Evolutionary conservation across 768 basidiomycete genomes (phyloP), one percentile per base, ranked within the genome.

Genomic region (Pulveroboletus sp.): DNA sequence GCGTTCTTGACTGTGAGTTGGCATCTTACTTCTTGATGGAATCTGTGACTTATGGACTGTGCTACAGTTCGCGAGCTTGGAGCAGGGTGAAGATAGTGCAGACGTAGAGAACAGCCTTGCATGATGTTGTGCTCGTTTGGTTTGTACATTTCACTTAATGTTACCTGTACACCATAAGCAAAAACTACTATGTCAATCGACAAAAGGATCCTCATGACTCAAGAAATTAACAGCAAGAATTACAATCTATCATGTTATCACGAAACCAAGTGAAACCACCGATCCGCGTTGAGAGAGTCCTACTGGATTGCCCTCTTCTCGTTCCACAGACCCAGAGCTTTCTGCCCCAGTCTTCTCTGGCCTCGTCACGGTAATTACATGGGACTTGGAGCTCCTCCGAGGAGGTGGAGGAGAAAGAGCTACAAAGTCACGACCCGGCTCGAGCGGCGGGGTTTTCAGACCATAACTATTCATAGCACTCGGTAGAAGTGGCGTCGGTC

Each of bases 91-190:
- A 43, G 93, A 95, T 62, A 90, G 88, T 48, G 93, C 93, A 24
- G 93, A 97, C 67, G 90, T 96, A 8, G 93, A 97, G 73, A 93
- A 97, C 67, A 88, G 84, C 68, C 89, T 97, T 70, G 87, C 87
- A 54, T 96, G 76, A 79, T 66, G 54, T 52, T 51, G 38, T 46
- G 56, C 39, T 52, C 38, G 18, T 39, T 21, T 21, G 21, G 32
- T 53, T 38, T 44, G 30, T 33, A 24, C 33, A 24, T 39, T 7
- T 28, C 46, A 24, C 31, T n/a, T n/a, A 47, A 60, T 56, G 6
- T 26, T 32, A 50, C 43, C 5, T 42, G 33, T 33, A 15, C 8
- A 35, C 15, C 6, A 12, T 35, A 35, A 6, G 33, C 33, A 35
- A n/a, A 8, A 36, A n/a, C 14, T 8, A 15, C 30, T 26, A 14